These are phyloP conservation scores for Cokeromyces recurvatus DNA, from an alignment of 371 early-diverging fungal species.

Conservation along the genomic window DNA sequence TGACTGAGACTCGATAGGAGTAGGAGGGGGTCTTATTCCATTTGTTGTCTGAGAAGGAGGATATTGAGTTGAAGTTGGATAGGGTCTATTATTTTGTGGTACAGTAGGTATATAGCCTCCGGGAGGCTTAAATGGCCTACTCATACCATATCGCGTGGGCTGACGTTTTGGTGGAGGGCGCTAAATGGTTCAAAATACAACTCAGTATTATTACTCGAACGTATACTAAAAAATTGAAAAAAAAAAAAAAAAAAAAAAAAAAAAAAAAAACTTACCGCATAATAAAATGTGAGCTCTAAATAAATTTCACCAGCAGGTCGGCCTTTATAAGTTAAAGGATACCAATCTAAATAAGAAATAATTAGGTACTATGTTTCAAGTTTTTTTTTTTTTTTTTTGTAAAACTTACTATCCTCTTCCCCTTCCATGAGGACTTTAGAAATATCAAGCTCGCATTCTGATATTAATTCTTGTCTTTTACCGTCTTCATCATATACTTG, in stretches of 20 bases:
- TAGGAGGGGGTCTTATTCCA: slow-evolving; percentile 12
- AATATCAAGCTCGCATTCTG: slow-evolving; percentile 61
- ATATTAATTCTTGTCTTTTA: slow-evolving; percentile 57
- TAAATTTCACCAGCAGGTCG: slow-evolving; percentile 51
- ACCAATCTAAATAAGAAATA: slow-evolving; percentile 55
- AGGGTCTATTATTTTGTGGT: slow-evolving; percentile 11
- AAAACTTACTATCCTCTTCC: slow-evolving; percentile 57
- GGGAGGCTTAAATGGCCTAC: slow-evolving; percentile 11
- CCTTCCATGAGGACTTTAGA: slow-evolving; percentile 56
- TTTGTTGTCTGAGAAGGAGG: slow-evolving; percentile 7
- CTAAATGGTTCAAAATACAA: too few species aligned
- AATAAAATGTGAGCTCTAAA: slow-evolving; percentile 56
- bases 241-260: background rate
- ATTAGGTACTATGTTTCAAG: too few species aligned
- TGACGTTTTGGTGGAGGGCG: slow-evolving; percentile 38
- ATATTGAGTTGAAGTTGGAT: slow-evolving; percentile 8
- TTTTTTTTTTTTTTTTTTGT: background rate
- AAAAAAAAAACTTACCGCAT: slow-evolving; percentile 36
- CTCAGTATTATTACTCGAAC: too few species aligned
- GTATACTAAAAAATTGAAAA: too few species aligned
- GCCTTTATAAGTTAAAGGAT: slow-evolving; percentile 46
- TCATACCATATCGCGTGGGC: slow-evolving; percentile 32
- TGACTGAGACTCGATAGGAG: slow-evolving; percentile 19
- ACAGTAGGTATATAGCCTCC: slow-evolving; percentile 18
- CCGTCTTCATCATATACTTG: slow-evolving; percentile 46